Evolutionary conservation across 176 grass and related monocot genomes (phyloP), one percentile per base, ranked within the genome.

Genomic region (Triticum urartu): DNA sequence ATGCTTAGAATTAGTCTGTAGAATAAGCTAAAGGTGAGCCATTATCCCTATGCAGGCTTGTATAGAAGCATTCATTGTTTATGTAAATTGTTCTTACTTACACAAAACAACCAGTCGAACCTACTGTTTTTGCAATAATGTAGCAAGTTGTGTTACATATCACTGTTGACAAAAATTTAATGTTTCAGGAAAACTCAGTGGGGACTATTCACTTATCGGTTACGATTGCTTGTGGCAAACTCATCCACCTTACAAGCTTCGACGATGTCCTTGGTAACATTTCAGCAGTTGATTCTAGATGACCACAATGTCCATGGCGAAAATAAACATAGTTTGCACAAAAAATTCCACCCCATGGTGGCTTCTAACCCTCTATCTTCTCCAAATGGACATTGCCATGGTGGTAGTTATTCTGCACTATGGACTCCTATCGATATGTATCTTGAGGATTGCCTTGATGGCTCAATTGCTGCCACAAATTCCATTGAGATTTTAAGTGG

Each of bases 381-480:
- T 71, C 80, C 88, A 79, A 88, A 90, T 87, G 90, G 83, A 60
- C 36, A 85, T 62, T 90, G 83, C 73, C 83, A 83, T 92, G 90
- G 86, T 42, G 83, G 81, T 82, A 92, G 88, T 81, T 86, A 83
- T 93, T 95, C 90, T 68, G 80, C 93, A 81, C 68, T 90, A 18
- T 91, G 96, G 96, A 95, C 94, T 89, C 91, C 96, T 59, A 89
- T 98, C 20, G 96, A 98, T 92, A 85, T 98, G 78, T 98, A 95
- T 89, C 91, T 98, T 77, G 96, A 98, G 79, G 96, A 98, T 81
- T 98, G 93, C 81, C 90, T 98, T 21, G 95, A 95, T 91, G 90
- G 69, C 28, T 98, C 93, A 36, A 94, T 98, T 30, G 90, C 96
- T 25, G 89, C 93, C 78, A 94, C 93, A 43, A 92, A 95, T 92